These are phyloP conservation scores for Camellia japonica DNA, from an alignment of 148 eudicot genomes.

Conservation along the genomic window DNA sequence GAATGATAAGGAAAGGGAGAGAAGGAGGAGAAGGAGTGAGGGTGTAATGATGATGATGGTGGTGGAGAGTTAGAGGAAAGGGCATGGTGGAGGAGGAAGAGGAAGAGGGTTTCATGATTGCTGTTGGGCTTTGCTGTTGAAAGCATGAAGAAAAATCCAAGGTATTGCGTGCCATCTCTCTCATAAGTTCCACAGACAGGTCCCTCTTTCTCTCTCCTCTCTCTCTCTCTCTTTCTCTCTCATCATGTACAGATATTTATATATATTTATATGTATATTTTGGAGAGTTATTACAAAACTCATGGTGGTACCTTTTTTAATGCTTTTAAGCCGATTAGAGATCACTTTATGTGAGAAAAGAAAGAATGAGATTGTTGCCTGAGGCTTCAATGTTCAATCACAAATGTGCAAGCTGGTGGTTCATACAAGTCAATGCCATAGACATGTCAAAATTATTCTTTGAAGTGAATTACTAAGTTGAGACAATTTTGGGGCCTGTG, in stretches of 20 bases:
- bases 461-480: neutral
- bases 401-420: too few relatives aligned
- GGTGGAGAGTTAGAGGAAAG: constrained; percentile 2
- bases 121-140: constrained; percentile 10
- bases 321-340: too few relatives aligned
- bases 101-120: constrained; percentile 23
- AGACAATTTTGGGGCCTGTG: too few relatives aligned
- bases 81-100: constrained; percentile 12
- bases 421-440: too few relatives aligned
- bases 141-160: constrained; percentile 20
- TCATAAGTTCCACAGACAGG: neutral
- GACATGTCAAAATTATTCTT: too few relatives aligned
- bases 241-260: neutral
- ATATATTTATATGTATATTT: neutral
- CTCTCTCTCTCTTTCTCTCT: neutral
- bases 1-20: constrained; percentile 7
- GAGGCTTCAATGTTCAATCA: too few relatives aligned
- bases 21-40: constrained; percentile 10
- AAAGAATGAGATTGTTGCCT: too few relatives aligned
- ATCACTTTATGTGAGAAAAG: too few relatives aligned
- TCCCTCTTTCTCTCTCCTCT: too few relatives aligned
- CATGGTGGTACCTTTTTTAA: neutral
- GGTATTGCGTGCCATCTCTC: constrained; percentile 18
- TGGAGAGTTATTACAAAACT: neutral
- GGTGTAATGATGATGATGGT: constrained; percentile 19